Percentiles rank a stretch among this genome's conserved stretches.
These are phyloP conservation scores for Eucalyptus marginata DNA, from an alignment of 345 rosid genomes.

Conservation along the genomic window DNA sequence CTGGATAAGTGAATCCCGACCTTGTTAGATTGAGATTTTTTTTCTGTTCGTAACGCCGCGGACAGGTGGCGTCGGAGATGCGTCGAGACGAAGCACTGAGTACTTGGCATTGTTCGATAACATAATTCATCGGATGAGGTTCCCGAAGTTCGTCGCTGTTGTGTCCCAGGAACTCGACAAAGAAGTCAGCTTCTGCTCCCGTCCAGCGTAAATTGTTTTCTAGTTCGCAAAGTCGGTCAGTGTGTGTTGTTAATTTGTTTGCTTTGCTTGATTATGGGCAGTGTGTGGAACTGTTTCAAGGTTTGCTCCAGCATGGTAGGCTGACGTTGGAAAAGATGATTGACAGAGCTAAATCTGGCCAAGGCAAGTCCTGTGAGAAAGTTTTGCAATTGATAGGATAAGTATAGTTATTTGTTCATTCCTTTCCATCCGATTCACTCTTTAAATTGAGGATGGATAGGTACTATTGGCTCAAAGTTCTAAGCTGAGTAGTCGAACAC, in stretches of 20 bases:
- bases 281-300: constrained; percentile 59
- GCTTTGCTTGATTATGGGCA: constrained; percentile 8
- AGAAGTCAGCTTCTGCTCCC: constrained; percentile 20
- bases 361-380: constrained; percentile 21
- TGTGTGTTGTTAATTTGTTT: background rate
- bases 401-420: background rate
- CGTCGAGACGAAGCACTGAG: constrained; percentile 22
- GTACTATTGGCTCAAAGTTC: background rate
- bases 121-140: constrained; percentile 64
- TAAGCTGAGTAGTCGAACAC: background rate
- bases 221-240: background rate
- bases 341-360: constrained; percentile 37
- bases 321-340: constrained; percentile 62
- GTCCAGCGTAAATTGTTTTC: background rate
- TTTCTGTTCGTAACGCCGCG: background rate
- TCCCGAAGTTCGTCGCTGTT: constrained; percentile 44
- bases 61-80: constrained; percentile 38
- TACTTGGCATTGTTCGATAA: constrained; percentile 53
- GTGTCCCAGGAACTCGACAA: constrained; percentile 42
- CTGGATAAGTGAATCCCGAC: background rate
- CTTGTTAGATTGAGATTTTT: background rate
- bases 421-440: background rate
- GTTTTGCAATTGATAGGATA: background rate
- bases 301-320: constrained; percentile 76
- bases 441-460: background rate